Conservation (phyloP, 2,329 filamentous ascomycete genomes). For the Aspergillus pseudoglaucus region DNA sequence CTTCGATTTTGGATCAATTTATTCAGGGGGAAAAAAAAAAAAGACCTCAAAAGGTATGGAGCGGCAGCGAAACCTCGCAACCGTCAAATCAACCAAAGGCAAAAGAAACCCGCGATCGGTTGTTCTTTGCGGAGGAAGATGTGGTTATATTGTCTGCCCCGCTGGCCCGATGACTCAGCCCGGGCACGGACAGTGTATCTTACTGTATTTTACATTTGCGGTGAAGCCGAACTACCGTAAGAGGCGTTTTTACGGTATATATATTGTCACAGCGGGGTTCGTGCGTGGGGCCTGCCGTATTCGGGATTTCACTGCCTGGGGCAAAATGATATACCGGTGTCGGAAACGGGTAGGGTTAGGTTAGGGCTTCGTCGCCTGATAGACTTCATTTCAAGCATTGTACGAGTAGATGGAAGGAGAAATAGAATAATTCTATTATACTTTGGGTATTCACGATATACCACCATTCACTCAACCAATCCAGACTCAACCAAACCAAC, state of each 20-base stretch:
- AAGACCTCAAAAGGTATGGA: constrained; percentile 10
- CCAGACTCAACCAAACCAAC: too few species aligned
- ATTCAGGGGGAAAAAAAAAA: too few species aligned
- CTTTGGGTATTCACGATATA: too few species aligned
- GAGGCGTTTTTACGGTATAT: background rate
- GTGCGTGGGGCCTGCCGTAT: constrained; percentile 2
- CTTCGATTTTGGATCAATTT: background rate
- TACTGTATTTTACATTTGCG: background rate
- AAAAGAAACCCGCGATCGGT: constrained; percentile 9
- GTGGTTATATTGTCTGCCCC: background rate
- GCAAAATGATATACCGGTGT: background rate
- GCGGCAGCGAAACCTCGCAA: constrained; percentile 20
- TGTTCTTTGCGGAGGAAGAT: constrained; percentile 3
- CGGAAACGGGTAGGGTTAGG: background rate
- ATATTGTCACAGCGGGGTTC: background rate
- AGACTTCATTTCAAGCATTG: background rate
- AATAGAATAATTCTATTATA: too few species aligned
- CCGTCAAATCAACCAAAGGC: constrained; percentile 22
- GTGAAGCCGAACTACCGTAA: background rate
- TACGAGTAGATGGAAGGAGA: too few species aligned
- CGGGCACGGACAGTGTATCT: background rate
- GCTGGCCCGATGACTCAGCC: background rate
- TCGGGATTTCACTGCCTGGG: constrained; percentile 12
- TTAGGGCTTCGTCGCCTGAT: too few species aligned
- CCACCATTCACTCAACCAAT: too few species aligned